Evolutionary conservation across 345 rosid genomes (phyloP).

Genomic region (Clausena lansium): DNA sequence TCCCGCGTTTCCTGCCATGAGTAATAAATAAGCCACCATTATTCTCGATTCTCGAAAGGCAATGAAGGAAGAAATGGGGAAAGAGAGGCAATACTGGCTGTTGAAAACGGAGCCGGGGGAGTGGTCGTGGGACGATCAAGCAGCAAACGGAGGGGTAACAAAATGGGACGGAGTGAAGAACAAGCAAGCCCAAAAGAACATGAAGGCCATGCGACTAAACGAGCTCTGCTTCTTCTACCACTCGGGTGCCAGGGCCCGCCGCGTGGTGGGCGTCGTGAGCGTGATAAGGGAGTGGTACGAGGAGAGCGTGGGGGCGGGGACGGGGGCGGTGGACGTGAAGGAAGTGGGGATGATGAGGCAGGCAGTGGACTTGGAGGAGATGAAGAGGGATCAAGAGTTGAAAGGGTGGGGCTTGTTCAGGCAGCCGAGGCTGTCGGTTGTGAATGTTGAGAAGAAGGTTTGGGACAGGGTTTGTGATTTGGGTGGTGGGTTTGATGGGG

Average conservation of each 20-base stretch:
- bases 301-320: conserved; percentile 26
- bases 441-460: conserved; percentile 55
- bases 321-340: conserved; percentile 73
- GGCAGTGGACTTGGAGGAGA: conserved; percentile 67
- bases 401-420: conserved; percentile 63
- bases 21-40: background rate
- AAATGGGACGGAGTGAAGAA: conserved; percentile 94
- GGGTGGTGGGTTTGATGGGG: conserved; percentile 85
- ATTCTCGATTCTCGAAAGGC: too few species aligned
- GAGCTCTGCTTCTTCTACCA: conserved; percentile 97
- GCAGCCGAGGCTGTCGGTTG: conserved; percentile 92
- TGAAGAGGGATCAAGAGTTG: conserved; percentile 61
- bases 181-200: conserved; percentile 86
- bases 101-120: conserved; percentile 91
- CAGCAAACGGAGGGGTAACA: conserved; percentile 58
- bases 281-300: conserved; percentile 70
- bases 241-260: conserved; percentile 70
- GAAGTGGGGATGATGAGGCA: conserved; percentile 78
- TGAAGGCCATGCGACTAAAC: conserved; percentile 64
- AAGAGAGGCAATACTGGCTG: conserved; percentile 61
- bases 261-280: conserved; percentile 75
- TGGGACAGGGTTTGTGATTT: conserved; percentile 71
- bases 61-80: conserved; percentile 22
- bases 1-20: background rate
- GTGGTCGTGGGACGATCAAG: conserved; percentile 98